phyloP scores from a whole-genome alignment of 108 stramenopile species.

The Skeletonema menzelii region DNA sequence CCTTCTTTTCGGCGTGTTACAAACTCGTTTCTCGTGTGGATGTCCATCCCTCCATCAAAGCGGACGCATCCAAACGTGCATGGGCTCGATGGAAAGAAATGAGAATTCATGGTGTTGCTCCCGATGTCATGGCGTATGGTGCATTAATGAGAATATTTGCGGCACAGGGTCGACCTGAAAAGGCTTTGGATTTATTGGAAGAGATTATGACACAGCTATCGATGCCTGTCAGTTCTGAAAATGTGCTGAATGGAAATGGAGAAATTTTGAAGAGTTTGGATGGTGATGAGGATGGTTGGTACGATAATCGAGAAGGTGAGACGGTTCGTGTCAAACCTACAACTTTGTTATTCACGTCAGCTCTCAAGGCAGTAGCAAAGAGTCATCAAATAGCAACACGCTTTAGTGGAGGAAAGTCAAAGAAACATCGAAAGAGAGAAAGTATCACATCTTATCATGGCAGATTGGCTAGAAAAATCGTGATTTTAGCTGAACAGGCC shows the following conservation, averaged over 20 bases:
- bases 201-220: constrained; percentile 60
- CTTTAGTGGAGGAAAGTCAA: constrained; percentile 68
- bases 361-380: constrained; percentile 67
- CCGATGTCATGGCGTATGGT: constrained; percentile 88
- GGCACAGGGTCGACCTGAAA: constrained; percentile 76
- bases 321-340: constrained; percentile 77
- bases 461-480: constrained; percentile 70
- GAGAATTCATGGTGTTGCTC: constrained; percentile 72
- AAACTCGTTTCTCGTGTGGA: constrained; percentile 70
- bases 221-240: constrained; percentile 39
- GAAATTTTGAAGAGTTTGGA: constrained; percentile 35
- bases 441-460: constrained; percentile 75
- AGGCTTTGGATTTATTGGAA: constrained; percentile 73
- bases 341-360: constrained; percentile 77
- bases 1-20: constrained; percentile 80
- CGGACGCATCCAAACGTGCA: constrained; percentile 68
- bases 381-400: constrained; percentile 75
- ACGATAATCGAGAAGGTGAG: constrained; percentile 43
- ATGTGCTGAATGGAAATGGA: constrained; percentile 31
- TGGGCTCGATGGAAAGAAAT: constrained; percentile 88
- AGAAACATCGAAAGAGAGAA: constrained; percentile 64
- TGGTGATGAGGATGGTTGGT: constrained; percentile 47
- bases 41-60: constrained; percentile 68
- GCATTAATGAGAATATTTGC: constrained; percentile 76
- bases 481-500: constrained; percentile 75